These are phyloP conservation scores for Camellia granthamiana DNA, from an alignment of 148 eudicot species.

Conservation along the genomic window DNA sequence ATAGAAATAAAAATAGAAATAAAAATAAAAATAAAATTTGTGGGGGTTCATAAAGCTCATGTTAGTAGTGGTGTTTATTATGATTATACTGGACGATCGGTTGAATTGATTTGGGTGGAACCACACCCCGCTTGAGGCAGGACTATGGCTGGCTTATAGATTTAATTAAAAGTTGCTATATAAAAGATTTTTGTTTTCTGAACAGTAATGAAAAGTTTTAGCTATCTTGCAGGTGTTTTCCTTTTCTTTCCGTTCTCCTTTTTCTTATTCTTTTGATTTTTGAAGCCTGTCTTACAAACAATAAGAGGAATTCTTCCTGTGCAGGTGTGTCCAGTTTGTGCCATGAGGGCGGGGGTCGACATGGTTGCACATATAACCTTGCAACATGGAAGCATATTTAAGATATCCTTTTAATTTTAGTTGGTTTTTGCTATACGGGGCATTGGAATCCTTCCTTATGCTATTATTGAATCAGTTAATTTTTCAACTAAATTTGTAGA, in stretches of 20 bases:
- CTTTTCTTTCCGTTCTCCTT: not conserved
- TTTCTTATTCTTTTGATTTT: not conserved
- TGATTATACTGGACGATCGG: not conserved
- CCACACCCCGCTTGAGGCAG: not conserved
- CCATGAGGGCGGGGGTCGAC: slow-evolving; percentile 80
- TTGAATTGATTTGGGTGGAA: not conserved
- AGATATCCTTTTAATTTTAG: slow-evolving; percentile 77
- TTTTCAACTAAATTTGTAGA: not conserved
- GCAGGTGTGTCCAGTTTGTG: slow-evolving; percentile 98
- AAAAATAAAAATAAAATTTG: no score
- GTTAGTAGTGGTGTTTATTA: not conserved
- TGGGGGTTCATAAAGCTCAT: not conserved
- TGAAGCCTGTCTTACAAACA: not conserved
- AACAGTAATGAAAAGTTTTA: not conserved
- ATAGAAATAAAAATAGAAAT: not conserved
- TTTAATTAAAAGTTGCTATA: not conserved
- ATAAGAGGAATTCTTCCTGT: slow-evolving; percentile 17
- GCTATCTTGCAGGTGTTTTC: not conserved
- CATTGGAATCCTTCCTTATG: not conserved
- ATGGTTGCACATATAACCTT: slow-evolving; percentile 96
- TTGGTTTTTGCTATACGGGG: not conserved
- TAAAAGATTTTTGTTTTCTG: not conserved
- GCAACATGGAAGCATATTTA: slow-evolving; percentile 86
- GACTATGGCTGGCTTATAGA: not conserved
- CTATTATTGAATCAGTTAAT: not conserved